phyloP scores from a whole-genome alignment of 1,284 basidiomycete species.

The Mycena sp. region DNA sequence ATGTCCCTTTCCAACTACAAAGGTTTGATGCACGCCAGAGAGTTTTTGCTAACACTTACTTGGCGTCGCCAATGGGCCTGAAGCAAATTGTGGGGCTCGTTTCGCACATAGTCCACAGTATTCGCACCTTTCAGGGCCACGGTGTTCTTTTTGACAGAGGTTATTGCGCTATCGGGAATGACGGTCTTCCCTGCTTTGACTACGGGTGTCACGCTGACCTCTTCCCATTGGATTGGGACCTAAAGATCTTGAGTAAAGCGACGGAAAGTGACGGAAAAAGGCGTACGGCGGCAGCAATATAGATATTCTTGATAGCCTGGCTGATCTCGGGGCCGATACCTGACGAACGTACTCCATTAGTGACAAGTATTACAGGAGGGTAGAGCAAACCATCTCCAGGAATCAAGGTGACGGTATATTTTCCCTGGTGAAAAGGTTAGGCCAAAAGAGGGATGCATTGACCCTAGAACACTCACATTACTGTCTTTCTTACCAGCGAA shows the following conservation, averaged over 20 bases:
- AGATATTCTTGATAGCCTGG: slow-evolving; percentile 95
- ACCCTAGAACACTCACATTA: slow-evolving; percentile 71
- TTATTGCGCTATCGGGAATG: slow-evolving; percentile 93
- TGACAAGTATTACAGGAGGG: slow-evolving; percentile 36
- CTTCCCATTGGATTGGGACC: slow-evolving; percentile 99
- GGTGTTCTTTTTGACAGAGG: slow-evolving; percentile 96
- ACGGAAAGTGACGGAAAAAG: slow-evolving; percentile 29
- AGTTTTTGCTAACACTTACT: slow-evolving; percentile 58
- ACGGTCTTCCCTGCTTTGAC: slow-evolving; percentile 96
- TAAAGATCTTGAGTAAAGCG: slow-evolving; percentile 40
- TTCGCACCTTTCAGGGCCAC: slow-evolving; percentile 93
- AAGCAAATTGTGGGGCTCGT: slow-evolving; percentile 11
- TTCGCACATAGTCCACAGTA: background rate
- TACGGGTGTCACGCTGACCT: slow-evolving; percentile 96
- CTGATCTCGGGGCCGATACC: slow-evolving; percentile 99
- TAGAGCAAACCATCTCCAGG: slow-evolving; percentile 83
- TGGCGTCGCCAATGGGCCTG: slow-evolving; percentile 93
- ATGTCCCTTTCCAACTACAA: slow-evolving; percentile 96
- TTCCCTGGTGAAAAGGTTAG: slow-evolving; percentile 70
- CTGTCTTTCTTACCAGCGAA: slow-evolving; percentile 90
- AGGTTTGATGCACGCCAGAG: slow-evolving; percentile 10
- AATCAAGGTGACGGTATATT: slow-evolving; percentile 94
- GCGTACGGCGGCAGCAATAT: slow-evolving; percentile 84
- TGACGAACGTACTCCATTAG: slow-evolving; percentile 44
- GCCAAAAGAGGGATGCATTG: background rate